Evolutionary conservation across 129 eudicot genomes (phyloP).

Genomic region (Escallonia herrerae): DNA sequence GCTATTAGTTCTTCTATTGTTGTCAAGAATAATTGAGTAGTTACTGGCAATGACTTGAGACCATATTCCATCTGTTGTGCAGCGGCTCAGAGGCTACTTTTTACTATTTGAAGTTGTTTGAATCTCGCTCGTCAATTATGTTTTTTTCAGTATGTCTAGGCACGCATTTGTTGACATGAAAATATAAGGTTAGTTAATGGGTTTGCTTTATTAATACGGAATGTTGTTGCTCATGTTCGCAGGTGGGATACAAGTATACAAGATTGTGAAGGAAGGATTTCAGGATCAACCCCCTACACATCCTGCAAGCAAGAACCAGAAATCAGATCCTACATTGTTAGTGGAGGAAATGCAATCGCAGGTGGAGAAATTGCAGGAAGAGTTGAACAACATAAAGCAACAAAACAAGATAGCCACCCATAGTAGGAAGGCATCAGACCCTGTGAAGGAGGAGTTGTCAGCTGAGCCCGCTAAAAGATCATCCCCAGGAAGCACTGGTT

Average conservation of each 20-base stretch:
- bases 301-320: constrained; percentile 21
- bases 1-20: no score
- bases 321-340: constrained; percentile 30
- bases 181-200: no score
- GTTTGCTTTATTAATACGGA: no score
- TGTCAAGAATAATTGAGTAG: no score
- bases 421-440: constrained; percentile 32
- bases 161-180: no score
- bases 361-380: constrained; percentile 65
- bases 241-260: constrained; percentile 58
- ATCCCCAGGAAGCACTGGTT: constrained; percentile 21
- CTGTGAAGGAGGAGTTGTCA: constrained; percentile 38
- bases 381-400: constrained; percentile 35
- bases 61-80: no score
- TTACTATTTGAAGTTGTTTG: no score
- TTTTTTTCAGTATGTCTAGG: no score
- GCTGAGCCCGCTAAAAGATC: constrained; percentile 39
- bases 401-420: constrained; percentile 27
- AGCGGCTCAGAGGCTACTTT: no score
- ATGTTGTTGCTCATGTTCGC: no score
- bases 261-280: constrained; percentile 49
- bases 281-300: constrained; percentile 34
- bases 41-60: no score
- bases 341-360: constrained; percentile 74
- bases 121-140: no score